phyloP scores from a whole-genome alignment of 352 stramenopile genomes.

The Phytophthora pini region DNA sequence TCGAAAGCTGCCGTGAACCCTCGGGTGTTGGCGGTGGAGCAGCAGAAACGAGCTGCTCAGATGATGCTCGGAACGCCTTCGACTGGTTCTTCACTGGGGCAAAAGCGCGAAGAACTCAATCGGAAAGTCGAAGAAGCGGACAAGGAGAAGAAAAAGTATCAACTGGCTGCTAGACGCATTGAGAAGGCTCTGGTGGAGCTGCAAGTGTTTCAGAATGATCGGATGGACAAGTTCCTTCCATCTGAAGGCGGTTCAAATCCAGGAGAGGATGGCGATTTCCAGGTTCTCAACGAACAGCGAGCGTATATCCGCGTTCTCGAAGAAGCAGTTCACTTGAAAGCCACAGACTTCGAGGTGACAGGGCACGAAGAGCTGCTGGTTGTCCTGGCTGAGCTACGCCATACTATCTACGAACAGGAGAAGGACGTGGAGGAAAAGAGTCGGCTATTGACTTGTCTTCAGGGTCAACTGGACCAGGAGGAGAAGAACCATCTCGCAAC shows the following conservation, averaged over 20 bases:
- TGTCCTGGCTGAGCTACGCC: constrained; percentile 75
- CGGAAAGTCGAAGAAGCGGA: constrained; percentile 52
- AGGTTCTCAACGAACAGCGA: constrained; percentile 48
- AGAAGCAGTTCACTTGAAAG: constrained; percentile 77
- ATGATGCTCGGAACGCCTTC: constrained; percentile 39
- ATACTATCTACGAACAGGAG: constrained; percentile 82
- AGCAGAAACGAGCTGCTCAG: constrained; percentile 33
- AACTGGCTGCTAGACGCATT: constrained; percentile 43
- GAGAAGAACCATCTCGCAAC: constrained; percentile 26
- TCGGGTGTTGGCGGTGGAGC: constrained; percentile 13
- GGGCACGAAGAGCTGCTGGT: constrained; percentile 81
- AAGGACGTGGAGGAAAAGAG: constrained; percentile 51
- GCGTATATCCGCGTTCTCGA: constrained; percentile 82
- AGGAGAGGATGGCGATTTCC: constrained; percentile 12
- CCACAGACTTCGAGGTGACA: constrained; percentile 66
- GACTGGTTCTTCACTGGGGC: constrained; percentile 30
- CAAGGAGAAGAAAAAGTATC: constrained; percentile 47
- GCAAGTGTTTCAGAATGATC: constrained; percentile 43
- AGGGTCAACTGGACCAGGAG: constrained; percentile 37
- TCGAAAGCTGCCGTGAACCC: constrained; percentile 1
- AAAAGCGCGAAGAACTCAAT: constrained; percentile 37
- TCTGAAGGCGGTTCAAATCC: constrained; percentile 1
- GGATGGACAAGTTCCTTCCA: constrained; percentile 21
- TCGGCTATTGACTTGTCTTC: constrained; percentile 3
- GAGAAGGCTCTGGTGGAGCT: constrained; percentile 48